These are phyloP conservation scores for Exophiala bonariae DNA, from an alignment of 2,329 filamentous ascomycete species.

Conservation along the genomic window DNA sequence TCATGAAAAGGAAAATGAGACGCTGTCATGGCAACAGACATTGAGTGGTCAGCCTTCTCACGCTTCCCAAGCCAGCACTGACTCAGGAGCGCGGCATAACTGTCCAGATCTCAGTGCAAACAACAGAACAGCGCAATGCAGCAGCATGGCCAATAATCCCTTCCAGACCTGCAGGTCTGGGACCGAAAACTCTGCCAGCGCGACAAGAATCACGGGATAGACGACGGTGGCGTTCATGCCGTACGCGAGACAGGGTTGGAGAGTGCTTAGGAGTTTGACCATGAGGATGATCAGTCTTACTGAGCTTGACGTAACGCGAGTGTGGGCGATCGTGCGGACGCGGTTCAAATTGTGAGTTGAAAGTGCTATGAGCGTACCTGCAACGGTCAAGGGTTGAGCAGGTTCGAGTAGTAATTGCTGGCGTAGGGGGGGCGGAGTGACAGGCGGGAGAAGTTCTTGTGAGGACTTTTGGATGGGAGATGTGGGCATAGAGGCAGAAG, in stretches of 20 bases:
- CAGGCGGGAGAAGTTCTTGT: too few species aligned
- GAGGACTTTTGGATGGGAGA: conserved; percentile 10
- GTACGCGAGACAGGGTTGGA: conserved; percentile 24
- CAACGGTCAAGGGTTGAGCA: conserved; percentile 2
- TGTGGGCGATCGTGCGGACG: conserved; percentile 3
- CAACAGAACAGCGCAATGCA: conserved; percentile 18
- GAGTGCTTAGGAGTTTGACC: conserved; percentile 22
- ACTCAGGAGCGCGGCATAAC: conserved; percentile 15
- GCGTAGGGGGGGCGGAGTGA: conserved; percentile 6
- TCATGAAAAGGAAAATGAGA: too few species aligned
- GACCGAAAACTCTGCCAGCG: conserved; percentile 24
- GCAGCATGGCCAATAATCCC: conserved; percentile 10
- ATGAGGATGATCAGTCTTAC: conserved; percentile 19
- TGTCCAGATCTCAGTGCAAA: conserved; percentile 15
- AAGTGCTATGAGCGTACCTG: neutral
- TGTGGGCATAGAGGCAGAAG: conserved; percentile 7
- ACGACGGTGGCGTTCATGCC: conserved; percentile 25
- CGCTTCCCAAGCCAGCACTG: neutral
- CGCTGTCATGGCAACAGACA: too few species aligned
- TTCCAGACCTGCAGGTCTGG: conserved; percentile 21
- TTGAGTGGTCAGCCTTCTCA: too few species aligned
- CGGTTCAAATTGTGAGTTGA: neutral
- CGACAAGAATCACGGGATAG: conserved; percentile 23
- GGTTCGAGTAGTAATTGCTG: conserved; percentile 24
- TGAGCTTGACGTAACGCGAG: conserved; percentile 11